phyloP scores from a whole-genome alignment of 768 basidiomycete species.

The Leccinum fibrillosum region DNA sequence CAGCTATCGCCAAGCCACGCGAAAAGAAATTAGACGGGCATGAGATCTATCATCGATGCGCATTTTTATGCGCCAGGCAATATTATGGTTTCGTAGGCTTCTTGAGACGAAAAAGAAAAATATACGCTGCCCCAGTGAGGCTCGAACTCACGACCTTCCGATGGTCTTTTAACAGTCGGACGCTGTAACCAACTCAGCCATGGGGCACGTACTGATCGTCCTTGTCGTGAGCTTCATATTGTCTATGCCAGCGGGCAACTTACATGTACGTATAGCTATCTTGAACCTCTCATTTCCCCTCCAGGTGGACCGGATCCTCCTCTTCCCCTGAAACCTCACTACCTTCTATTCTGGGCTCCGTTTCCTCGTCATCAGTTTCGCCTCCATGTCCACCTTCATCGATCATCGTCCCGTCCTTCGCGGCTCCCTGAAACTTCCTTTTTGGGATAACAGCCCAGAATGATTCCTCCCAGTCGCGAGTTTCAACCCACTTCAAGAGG shows the following conservation, averaged over 20 bases:
- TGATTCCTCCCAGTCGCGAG: conserved; percentile 80
- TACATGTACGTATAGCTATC: no score
- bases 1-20: no score
- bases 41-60: neutral
- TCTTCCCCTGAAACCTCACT: neutral
- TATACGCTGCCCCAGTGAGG: conserved; percentile 45
- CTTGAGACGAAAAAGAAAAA: conserved; percentile 2
- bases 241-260: neutral
- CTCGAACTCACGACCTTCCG: conserved; percentile 54
- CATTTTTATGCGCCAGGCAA: neutral
- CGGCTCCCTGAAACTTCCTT: conserved; percentile 67
- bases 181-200: conserved; percentile 52
- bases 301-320: neutral
- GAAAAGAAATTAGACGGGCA: neutral
- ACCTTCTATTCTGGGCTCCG: neutral
- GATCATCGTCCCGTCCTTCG: neutral
- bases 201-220: conserved; percentile 34
- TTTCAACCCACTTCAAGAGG: conserved; percentile 84
- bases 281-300: neutral
- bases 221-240: neutral
- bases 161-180: conserved; percentile 44
- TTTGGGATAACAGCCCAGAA: conserved; percentile 88
- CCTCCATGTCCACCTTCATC: neutral
- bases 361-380: neutral
- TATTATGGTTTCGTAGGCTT: neutral